Conservation (phyloP, 129 eudicot species). For the Flaveria linearis region DNA sequence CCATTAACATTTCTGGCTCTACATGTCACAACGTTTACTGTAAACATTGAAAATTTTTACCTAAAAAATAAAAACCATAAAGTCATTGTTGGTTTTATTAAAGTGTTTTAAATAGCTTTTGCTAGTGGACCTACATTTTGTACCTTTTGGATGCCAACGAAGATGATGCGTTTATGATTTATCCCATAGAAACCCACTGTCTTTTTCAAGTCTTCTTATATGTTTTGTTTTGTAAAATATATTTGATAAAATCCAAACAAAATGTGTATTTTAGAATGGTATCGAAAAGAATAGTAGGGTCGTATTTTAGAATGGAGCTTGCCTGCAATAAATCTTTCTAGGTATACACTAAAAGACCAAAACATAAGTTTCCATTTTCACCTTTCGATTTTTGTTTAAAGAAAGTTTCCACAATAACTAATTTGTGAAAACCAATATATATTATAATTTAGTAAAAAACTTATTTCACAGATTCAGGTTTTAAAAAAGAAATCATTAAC, state of each 20-base stretch:
- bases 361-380: too few relatives aligned
- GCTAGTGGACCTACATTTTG: not conserved
- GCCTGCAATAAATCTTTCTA: too few relatives aligned
- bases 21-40: too few relatives aligned
- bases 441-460: too few relatives aligned
- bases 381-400: too few relatives aligned
- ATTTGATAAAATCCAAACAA: not conserved
- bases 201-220: not conserved
- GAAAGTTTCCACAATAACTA: too few relatives aligned
- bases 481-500: too few relatives aligned
- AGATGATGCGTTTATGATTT: not conserved
- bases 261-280: not conserved
- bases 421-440: too few relatives aligned
- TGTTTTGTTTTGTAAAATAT: not conserved
- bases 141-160: constrained; percentile 1
- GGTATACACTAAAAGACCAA: too few relatives aligned
- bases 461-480: too few relatives aligned
- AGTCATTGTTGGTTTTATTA: not conserved
- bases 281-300: not conserved
- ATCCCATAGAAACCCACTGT: not conserved
- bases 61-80: not conserved
- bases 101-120: not conserved
- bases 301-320: too few relatives aligned
- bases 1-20: too few relatives aligned
- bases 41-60: not conserved